A percentile compares a stretch with the other conserved stretches of the same genome.
phyloP scores from a whole-genome alignment of 2,329 filamentous ascomycete species.

The Parascedosporium putredinis region DNA sequence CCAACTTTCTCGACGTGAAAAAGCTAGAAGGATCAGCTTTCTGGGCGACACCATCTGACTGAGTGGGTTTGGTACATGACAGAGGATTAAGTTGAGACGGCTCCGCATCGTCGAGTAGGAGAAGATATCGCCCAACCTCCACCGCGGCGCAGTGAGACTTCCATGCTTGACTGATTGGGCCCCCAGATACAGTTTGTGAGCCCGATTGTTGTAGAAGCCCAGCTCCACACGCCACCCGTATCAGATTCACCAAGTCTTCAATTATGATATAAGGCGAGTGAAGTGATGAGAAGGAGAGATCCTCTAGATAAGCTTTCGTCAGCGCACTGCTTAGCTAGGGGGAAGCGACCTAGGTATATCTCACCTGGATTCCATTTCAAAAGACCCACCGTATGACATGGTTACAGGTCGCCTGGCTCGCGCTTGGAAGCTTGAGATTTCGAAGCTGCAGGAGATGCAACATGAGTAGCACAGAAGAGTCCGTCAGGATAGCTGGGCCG shows the following conservation, averaged over 20 bases:
- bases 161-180: slow-evolving; percentile 37
- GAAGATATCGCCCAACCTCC: slow-evolving; percentile 40
- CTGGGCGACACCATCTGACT: slow-evolving; percentile 2
- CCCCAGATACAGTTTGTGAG: slow-evolving; percentile 31
- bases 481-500: slow-evolving; percentile 68
- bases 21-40: slow-evolving; percentile 22
- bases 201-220: slow-evolving; percentile 20
- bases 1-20: slow-evolving; percentile 36
- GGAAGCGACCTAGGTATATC: slow-evolving; percentile 16
- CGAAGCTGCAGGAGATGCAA: slow-evolving; percentile 54
- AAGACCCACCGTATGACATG: slow-evolving; percentile 75
- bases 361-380: slow-evolving; percentile 71
- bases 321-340: background rate
- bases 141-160: slow-evolving; percentile 31
- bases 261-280: slow-evolving; percentile 55
- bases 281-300: slow-evolving; percentile 55
- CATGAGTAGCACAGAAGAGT: slow-evolving; percentile 69
- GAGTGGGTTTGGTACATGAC: background rate
- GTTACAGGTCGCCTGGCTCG: slow-evolving; percentile 56
- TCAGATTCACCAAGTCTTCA: slow-evolving; percentile 54
- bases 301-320: slow-evolving; percentile 33
- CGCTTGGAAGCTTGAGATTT: slow-evolving; percentile 57
- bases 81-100: slow-evolving; percentile 8
- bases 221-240: slow-evolving; percentile 58
- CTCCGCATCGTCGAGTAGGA: slow-evolving; percentile 34